These are phyloP conservation scores for Rhizopus microsporus DNA, from an alignment of 371 early-diverging fungal species.

Conservation along the genomic window DNA sequence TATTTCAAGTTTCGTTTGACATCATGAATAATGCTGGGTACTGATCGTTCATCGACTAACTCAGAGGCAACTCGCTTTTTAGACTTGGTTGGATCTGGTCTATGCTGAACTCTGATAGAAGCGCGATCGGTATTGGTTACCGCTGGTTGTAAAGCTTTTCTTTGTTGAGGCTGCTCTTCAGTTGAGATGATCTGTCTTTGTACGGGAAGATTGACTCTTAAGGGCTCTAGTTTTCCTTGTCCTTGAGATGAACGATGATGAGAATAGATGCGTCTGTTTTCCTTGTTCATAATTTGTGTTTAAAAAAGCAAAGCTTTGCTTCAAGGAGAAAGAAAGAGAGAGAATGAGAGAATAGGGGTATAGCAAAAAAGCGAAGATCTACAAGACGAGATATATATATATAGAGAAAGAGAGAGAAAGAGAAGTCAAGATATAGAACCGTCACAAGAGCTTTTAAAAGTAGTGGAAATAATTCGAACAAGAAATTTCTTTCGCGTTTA, in stretches of 20 bases:
- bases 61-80: slow-evolving; percentile 2
- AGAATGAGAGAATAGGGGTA: slow-evolving; percentile 65
- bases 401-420: no score
- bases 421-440: no score
- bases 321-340: slow-evolving; percentile 41
- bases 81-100: background rate
- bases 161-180: background rate
- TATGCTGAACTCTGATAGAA: background rate
- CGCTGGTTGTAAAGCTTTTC: slow-evolving; percentile 1
- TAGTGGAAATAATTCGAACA: no score
- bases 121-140: background rate
- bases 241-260: background rate
- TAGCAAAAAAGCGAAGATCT: slow-evolving; percentile 28
- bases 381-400: background rate
- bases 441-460: no score
- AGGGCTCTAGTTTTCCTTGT: background rate
- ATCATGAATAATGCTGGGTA: slow-evolving; percentile 19
- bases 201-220: background rate
- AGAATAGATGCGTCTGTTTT: slow-evolving; percentile 46
- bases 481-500: no score
- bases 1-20: slow-evolving; percentile 3
- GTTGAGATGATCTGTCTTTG: background rate
- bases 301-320: no score
- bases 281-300: slow-evolving; percentile 54
- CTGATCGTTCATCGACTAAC: slow-evolving; percentile 16